phyloP scores from a whole-genome alignment of 192 early-diverging fungal species.

The Tieghemiomyces parasiticus region DNA sequence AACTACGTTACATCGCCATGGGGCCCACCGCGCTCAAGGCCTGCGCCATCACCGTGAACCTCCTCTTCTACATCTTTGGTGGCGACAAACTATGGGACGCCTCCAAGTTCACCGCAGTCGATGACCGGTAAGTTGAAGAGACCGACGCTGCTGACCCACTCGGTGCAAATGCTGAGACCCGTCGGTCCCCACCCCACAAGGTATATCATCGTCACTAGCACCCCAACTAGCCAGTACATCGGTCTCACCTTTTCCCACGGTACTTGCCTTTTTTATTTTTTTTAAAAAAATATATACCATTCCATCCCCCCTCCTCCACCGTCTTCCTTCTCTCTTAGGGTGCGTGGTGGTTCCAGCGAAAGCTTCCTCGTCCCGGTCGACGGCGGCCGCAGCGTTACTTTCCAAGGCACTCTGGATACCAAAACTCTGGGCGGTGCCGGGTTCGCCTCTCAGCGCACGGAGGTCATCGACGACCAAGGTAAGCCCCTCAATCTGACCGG shows the following conservation, averaged over 20 bases:
- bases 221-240: too few relatives aligned
- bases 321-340: not conserved
- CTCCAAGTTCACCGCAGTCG: not conserved
- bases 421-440: not conserved
- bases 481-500: not conserved
- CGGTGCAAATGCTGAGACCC: too few relatives aligned
- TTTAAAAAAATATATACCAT: too few relatives aligned
- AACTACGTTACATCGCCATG: not conserved
- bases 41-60: not conserved
- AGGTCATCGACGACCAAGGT: not conserved
- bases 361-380: not conserved
- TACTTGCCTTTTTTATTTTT: too few relatives aligned
- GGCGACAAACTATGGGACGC: not conserved
- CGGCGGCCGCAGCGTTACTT: not conserved
- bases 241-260: too few relatives aligned
- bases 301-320: too few relatives aligned
- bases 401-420: not conserved
- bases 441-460: not conserved
- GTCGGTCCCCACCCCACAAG: too few relatives aligned
- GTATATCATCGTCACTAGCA: too few relatives aligned
- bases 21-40: not conserved
- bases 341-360: not conserved
- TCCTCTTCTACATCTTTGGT: not conserved
- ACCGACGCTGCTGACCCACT: too few relatives aligned
- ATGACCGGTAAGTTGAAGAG: not conserved